Conservation (phyloP, 192 early-diverging fungal species). For the Backusella morwellensis region DNA sequence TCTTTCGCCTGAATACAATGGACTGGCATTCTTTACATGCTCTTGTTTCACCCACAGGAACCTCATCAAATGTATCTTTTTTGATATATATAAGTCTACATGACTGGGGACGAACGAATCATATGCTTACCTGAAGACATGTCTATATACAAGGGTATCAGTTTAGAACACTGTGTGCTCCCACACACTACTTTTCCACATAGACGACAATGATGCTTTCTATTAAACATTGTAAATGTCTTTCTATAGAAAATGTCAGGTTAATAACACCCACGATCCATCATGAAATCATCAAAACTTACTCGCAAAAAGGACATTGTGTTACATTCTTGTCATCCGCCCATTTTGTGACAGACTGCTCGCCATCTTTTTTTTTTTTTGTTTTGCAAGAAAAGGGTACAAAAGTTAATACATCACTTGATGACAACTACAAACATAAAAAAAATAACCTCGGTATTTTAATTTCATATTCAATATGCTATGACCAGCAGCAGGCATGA, state of each 20-base stretch:
- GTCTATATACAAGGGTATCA: conserved; percentile 12
- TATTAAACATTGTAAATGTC: conserved; percentile 3
- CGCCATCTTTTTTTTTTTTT: neutral
- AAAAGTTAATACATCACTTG: neutral
- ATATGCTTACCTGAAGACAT: conserved; percentile 14
- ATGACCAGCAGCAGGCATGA: neutral
- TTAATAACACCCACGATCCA: neutral
- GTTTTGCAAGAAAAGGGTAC: neutral
- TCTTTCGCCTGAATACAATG: conserved; percentile 49
- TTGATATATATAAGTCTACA: neutral
- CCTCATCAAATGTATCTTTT: conserved; percentile 31
- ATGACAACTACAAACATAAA: neutral
- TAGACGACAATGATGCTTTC: conserved; percentile 9
- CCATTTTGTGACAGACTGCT: conserved; percentile 8
- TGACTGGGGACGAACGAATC: neutral
- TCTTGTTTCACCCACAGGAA: conserved; percentile 49
- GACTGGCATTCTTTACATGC: conserved; percentile 58
- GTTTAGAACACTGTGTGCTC: neutral
- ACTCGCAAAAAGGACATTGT: conserved; percentile 14
- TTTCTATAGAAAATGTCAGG: neutral
- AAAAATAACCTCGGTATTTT: conserved; percentile 8
- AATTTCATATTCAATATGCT: conserved; percentile 29
- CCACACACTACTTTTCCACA: conserved; percentile 17
- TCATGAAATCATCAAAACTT: neutral
- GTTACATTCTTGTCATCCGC: neutral